Evolutionary conservation across 108 stramenopile genomes (phyloP).

Genomic region (Cyclotella atomus): DNA sequence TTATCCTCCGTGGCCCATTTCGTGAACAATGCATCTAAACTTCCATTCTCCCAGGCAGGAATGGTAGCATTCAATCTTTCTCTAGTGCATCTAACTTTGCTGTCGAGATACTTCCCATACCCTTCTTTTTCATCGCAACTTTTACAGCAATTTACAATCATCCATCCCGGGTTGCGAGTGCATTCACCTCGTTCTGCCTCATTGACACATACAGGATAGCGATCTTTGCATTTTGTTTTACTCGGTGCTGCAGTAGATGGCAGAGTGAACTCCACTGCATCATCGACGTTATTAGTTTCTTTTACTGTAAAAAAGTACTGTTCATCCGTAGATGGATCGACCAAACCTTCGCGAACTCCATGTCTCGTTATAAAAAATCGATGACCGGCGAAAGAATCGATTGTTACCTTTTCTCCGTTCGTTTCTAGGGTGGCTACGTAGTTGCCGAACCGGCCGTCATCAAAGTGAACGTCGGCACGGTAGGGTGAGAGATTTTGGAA

Average conservation of each 20-base stretch:
- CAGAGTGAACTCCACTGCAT: constrained; percentile 22
- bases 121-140: constrained; percentile 55
- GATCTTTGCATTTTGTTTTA: constrained; percentile 38
- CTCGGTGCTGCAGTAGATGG: constrained; percentile 35
- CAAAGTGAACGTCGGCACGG: constrained; percentile 47
- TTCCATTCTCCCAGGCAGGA: constrained; percentile 37
- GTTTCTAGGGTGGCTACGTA: constrained; percentile 18
- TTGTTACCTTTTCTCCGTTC: constrained; percentile 4
- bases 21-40: constrained; percentile 38
- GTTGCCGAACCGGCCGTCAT: constrained; percentile 47
- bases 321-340: constrained; percentile 43
- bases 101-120: constrained; percentile 31
- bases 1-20: constrained; percentile 38
- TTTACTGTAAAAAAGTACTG: constrained; percentile 30
- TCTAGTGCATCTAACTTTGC: constrained; percentile 35
- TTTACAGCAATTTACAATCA: constrained; percentile 65
- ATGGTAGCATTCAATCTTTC: constrained; percentile 41
- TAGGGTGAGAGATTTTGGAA: constrained; percentile 39
- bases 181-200: constrained; percentile 64
- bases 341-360: constrained; percentile 44
- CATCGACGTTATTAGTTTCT: neutral
- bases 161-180: constrained; percentile 62
- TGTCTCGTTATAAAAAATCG: constrained; percentile 45
- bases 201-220: constrained; percentile 44
- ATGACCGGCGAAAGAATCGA: constrained; percentile 30